Base-by-base conservation (phyloP, 2,329 filamentous ascomycete genomes). In the Paraphoma sp. region DNA sequence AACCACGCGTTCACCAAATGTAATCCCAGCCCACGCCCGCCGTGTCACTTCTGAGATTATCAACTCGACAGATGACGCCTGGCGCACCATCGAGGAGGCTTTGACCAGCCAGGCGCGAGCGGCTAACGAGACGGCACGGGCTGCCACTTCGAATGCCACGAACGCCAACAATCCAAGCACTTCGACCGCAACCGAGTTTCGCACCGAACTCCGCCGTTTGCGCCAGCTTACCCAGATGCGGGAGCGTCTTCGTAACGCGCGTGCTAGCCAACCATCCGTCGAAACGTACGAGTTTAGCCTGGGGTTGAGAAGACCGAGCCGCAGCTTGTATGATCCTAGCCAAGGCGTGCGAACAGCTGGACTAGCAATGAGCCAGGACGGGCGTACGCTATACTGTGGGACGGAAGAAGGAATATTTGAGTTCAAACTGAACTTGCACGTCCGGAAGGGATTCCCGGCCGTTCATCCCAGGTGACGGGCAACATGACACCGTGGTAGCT, bases 361-460 rank as follows among this genome's bases (percentile, higher is more conserved):
- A 5, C 61, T 83, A 51, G 80, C 81, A 5, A 80, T 82, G 71
- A 82, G 79, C 67, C 69, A 75, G 28, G 81, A 83, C 65, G 81
- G 81, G 8, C 65, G 78, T 17, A 80, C 67, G 51, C 65, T 83
- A 36, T 83, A 80, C 67, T 80, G 76, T 36, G 80, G 79, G 5
- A 80, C 78, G 33, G 87, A 91, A 70, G 87, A 91, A 63, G 90
- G 90, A 53, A 89, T 93, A 51, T 91, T 91, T 68, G 89, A 93
- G 76, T 86, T 91, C 65, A 84, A 83, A 33, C 82, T 93, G 62
- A 87, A 92, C 70, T 66, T 87, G 16, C 81, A 84, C 47, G 82
- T 79, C 54, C 82, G 90, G 57, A 90, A 87, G 73, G 73, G 70
- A 41, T 78, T 75, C 58, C 76, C 78, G 5, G 76, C 76, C 33